phyloP scores from a whole-genome alignment of 331 rosid genomes.

The Ulmus americana region DNA sequence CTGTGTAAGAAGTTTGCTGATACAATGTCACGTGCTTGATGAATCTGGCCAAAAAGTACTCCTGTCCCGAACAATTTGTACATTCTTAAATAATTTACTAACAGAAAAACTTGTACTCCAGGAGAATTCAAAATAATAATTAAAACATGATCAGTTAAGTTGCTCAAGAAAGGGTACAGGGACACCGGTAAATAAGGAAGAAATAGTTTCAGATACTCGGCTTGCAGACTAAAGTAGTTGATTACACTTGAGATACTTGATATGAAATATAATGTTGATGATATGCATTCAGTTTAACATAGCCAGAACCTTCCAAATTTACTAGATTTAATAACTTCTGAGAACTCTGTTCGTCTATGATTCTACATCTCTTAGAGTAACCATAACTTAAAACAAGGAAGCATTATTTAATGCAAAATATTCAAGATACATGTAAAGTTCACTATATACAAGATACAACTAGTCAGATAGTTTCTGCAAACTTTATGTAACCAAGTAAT shows the following conservation, averaged over 20 bases:
- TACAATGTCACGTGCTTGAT: slow-evolving; percentile 52
- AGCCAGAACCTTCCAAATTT: neutral
- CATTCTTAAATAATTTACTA: slow-evolving; percentile 15
- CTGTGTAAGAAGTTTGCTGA: slow-evolving; percentile 90
- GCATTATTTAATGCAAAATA: too few species aligned
- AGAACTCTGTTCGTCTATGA: neutral
- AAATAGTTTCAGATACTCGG: neutral
- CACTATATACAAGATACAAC: neutral
- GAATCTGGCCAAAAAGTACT: slow-evolving; percentile 63
- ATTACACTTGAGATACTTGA: neutral
- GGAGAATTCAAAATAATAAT: neutral
- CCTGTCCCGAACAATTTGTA: slow-evolving; percentile 42
- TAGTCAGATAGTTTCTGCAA: neutral
- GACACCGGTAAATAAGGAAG: neutral
- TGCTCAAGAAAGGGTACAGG: slow-evolving; percentile 11
- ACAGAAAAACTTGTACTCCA: neutral
- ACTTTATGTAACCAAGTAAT: neutral
- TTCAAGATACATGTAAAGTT: neutral
- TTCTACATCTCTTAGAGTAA: too few species aligned
- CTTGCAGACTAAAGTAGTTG: neutral
- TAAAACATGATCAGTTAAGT: slow-evolving; percentile 14
- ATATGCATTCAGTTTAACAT: neutral
- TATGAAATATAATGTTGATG: neutral
- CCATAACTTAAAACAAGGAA: too few species aligned
- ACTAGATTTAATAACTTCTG: neutral